These are phyloP conservation scores for Pythium periplocum DNA, from an alignment of 352 stramenopile species.

Conservation along the genomic window DNA sequence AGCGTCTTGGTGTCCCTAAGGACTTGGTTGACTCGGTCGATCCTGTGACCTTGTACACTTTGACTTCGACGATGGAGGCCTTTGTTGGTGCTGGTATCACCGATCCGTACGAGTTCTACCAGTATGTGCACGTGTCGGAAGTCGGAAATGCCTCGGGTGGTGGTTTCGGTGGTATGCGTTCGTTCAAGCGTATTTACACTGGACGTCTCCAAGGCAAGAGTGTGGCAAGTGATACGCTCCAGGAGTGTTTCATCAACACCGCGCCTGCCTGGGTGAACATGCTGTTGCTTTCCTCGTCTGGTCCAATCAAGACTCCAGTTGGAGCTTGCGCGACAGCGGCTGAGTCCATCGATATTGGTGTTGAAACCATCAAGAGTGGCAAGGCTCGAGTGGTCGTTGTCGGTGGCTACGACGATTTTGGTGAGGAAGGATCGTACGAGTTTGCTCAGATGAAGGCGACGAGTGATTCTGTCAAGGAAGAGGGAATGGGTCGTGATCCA, in stretches of 20 bases:
- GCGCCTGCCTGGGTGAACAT: constrained; percentile 89
- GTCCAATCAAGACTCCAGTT: constrained; percentile 86
- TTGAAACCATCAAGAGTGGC: constrained; percentile 85
- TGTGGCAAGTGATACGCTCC: constrained; percentile 70
- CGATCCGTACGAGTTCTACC: constrained; percentile 89
- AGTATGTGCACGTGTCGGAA: constrained; percentile 88
- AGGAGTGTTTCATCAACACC: constrained; percentile 89
- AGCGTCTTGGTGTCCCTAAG: constrained; percentile 75
- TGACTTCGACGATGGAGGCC: constrained; percentile 76
- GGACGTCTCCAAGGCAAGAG: constrained; percentile 62
- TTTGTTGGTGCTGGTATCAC: constrained; percentile 78
- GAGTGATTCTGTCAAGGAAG: constrained; percentile 81
- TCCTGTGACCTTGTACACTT: constrained; percentile 68
- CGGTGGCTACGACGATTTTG: constrained; percentile 85
- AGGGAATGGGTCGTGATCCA: constrained; percentile 65
- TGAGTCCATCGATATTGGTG: constrained; percentile 85
- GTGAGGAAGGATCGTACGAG: constrained; percentile 79
- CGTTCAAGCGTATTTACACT: constrained; percentile 75
- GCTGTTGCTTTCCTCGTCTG: constrained; percentile 79
- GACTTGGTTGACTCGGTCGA: constrained; percentile 79
- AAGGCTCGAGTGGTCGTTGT: constrained; percentile 84
- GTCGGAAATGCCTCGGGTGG: constrained; percentile 83
- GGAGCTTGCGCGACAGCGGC: constrained; percentile 82
- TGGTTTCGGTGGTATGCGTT: constrained; percentile 78
- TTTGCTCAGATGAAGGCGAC: constrained; percentile 90